Conservation (phyloP, 305 asterid species). For the Fraxinus greggii region DNA sequence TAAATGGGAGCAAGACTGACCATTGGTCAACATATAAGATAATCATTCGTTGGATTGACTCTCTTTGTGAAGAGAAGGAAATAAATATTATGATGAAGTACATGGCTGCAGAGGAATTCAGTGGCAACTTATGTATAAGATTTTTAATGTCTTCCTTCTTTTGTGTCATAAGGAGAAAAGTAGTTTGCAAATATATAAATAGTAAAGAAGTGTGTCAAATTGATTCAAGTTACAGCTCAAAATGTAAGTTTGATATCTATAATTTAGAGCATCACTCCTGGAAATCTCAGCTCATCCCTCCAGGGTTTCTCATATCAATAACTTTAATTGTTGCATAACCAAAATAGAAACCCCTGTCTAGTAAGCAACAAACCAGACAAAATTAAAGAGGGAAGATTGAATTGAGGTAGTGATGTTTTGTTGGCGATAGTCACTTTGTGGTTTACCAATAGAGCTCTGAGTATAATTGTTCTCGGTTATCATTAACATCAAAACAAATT, state of each 20-base stretch:
- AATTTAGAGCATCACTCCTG: not conserved
- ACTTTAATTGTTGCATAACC: not conserved
- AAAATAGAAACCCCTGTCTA: not conserved
- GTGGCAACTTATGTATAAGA: not conserved
- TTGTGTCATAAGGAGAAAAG: not conserved
- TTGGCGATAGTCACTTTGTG: not conserved
- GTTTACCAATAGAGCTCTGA: not conserved
- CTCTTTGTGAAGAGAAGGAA: not conserved
- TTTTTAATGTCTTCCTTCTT: not conserved
- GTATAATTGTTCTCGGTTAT: not conserved
- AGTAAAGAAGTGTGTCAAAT: not conserved
- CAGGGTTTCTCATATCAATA: not conserved
- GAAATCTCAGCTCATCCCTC: not conserved
- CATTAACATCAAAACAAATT: not conserved
- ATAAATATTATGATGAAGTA: not conserved
- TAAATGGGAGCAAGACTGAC: not conserved
- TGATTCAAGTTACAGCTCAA: not conserved
- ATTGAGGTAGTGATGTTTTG: not conserved
- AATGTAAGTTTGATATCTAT: not conserved
- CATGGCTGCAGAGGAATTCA: not conserved
- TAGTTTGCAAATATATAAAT: not conserved
- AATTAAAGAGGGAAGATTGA: not conserved
- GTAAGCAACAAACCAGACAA: slow-evolving; percentile 2
- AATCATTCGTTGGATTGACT: not conserved
- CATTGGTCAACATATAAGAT: not conserved